Conservation (phyloP, 805 yeast species). For the Saccharomycopsis selenospora region DNA sequence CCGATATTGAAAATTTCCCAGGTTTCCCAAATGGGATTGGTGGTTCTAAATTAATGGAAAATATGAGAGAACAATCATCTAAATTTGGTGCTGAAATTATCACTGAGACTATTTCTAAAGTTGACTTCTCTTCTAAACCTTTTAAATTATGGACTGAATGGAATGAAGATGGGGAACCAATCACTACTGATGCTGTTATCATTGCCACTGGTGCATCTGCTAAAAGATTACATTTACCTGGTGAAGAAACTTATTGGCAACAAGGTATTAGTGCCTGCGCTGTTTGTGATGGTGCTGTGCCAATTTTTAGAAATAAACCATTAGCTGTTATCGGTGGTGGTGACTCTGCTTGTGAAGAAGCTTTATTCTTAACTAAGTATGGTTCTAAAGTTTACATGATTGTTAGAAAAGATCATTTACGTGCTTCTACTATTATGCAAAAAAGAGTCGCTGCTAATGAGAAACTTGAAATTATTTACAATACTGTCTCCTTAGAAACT, state of each 20-base stretch:
- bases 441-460: conserved; percentile 79
- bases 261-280: conserved; percentile 99
- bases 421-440: conserved; percentile 97
- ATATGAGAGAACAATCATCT: conserved; percentile 82
- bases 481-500: conserved; percentile 80
- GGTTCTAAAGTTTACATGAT: conserved; percentile 92
- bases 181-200: conserved; percentile 87
- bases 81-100: conserved; percentile 90
- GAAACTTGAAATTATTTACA: conserved; percentile 84
- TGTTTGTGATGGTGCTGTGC: conserved; percentile 99
- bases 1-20: conserved; percentile 98
- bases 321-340: conserved; percentile 99
- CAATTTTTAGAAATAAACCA: conserved; percentile 96
- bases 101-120: conserved; percentile 91
- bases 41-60: conserved; percentile 86
- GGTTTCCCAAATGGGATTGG: conserved; percentile 93
- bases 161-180: conserved; percentile 76
- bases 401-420: conserved; percentile 87
- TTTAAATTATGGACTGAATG: conserved; percentile 97
- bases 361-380: conserved; percentile 91
- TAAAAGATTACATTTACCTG: conserved; percentile 86
- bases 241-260: conserved; percentile 98
- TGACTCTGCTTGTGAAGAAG: conserved; percentile 99
- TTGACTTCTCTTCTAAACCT: conserved; percentile 81
- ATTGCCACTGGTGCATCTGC: conserved; percentile 99